Conservation (phyloP, 73 alveolate species). For the Stentor roeselii region DNA sequence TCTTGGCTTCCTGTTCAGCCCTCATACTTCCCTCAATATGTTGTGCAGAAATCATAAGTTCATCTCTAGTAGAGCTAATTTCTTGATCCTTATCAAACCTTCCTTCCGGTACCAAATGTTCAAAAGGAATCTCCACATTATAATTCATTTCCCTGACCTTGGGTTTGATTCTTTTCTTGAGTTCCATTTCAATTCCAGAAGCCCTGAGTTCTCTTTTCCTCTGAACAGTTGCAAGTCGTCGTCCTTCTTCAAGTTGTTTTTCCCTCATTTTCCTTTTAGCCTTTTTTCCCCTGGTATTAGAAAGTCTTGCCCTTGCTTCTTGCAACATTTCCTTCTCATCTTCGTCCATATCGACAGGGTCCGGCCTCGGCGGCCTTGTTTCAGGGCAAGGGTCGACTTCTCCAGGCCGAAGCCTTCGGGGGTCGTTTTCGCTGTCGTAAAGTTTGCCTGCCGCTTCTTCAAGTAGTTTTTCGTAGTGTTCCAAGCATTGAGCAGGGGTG, state of each 20-base stretch:
- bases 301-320: constrained; percentile 99
- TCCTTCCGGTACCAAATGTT: constrained; percentile 85
- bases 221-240: constrained; percentile 96
- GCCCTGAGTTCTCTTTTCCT: constrained; percentile 96
- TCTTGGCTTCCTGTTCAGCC: constrained; percentile 91
- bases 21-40: constrained; percentile 82
- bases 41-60: constrained; percentile 73
- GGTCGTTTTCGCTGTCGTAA: constrained; percentile 93
- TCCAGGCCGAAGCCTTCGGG: constrained; percentile 97
- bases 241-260: constrained; percentile 99
- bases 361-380: constrained; percentile 99
- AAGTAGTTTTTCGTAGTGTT: constrained; percentile 95
- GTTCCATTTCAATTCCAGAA: constrained; percentile 90
- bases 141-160: constrained; percentile 90
- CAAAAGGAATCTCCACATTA: constrained; percentile 92
- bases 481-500: constrained; percentile 98
- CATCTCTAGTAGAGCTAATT: constrained; percentile 59
- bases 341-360: constrained; percentile 99
- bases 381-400: constrained; percentile 99
- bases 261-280: constrained; percentile 98
- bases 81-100: constrained; percentile 75
- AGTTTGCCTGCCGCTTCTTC: constrained; percentile 98
- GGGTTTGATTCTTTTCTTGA: constrained; percentile 59
- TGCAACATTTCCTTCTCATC: constrained; percentile 99
- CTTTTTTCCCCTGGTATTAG: constrained; percentile 99